These are phyloP conservation scores for Cutaneotrichosporon cutaneum DNA, from an alignment of 1,284 basidiomycete genomes.

Conservation along the genomic window DNA sequence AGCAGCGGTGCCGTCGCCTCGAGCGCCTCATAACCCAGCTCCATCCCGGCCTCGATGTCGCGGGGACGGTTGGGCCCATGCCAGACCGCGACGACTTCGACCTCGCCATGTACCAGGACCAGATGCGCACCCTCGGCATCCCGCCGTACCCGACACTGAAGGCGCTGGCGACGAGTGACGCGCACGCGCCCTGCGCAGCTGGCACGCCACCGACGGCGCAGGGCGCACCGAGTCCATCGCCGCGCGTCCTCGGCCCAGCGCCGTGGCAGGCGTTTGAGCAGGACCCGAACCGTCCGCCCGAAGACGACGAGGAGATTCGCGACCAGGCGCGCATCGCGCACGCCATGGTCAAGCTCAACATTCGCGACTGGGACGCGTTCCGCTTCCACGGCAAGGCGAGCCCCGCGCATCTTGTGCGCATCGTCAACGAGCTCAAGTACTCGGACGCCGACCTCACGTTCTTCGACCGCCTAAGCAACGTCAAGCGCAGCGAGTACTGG, in stretches of 20 bases:
- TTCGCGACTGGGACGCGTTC: conserved; percentile 47
- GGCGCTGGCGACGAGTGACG: conserved; percentile 16
- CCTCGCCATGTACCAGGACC: conserved; percentile 35
- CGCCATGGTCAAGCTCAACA: conserved; percentile 39
- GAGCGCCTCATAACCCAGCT: conserved; percentile 67
- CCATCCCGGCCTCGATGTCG: conserved; percentile 66
- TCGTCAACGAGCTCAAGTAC: conserved; percentile 65
- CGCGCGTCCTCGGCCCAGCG: conserved; percentile 32
- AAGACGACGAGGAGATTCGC: conserved; percentile 27
- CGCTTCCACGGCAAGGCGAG: conserved; percentile 73
- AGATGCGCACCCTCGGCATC: conserved; percentile 38
- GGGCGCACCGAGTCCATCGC: conserved; percentile 28
- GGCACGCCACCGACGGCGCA: conserved; percentile 24
- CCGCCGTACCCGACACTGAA: conserved; percentile 44
- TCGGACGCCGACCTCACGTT: conserved; percentile 26
- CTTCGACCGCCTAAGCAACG: conserved; percentile 34
- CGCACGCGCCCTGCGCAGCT: conserved; percentile 4
- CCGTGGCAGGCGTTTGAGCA: conserved; percentile 41
- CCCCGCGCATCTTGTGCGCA: conserved; percentile 63
- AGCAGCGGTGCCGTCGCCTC: conserved; percentile 68
- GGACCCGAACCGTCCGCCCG: conserved; percentile 34
- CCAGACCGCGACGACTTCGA: conserved; percentile 73
- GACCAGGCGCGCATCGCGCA: conserved; percentile 31
- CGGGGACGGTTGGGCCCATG: conserved; percentile 65
- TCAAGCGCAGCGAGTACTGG: conserved; percentile 48